Evolutionary conservation across 2,329 filamentous ascomycete species (phyloP).

Genomic region (Aspergillus novofumigatus): DNA sequence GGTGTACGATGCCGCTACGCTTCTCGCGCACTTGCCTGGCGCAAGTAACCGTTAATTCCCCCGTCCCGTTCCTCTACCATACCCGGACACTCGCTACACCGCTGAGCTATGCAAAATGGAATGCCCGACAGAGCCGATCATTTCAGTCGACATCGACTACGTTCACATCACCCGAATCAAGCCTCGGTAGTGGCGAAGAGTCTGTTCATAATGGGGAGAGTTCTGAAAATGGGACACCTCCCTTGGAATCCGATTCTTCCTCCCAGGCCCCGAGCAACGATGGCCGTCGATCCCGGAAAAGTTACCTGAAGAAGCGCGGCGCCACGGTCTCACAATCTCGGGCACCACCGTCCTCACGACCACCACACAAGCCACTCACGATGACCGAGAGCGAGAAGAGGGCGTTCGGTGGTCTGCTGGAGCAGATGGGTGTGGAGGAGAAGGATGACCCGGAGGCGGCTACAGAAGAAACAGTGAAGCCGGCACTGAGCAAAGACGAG

Average conservation of each 20-base stretch:
- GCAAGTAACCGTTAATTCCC: slow-evolving; percentile 27
- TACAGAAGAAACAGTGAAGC: neutral
- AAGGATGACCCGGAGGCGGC: neutral
- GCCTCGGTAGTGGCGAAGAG: neutral
- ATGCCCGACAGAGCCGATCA: slow-evolving; percentile 13
- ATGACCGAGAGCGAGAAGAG: slow-evolving; percentile 20
- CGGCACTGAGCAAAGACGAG: slow-evolving; percentile 14
- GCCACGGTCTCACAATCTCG: slow-evolving; percentile 4
- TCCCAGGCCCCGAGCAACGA: neutral
- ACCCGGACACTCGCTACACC: slow-evolving; percentile 55
- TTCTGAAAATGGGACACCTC: neutral
- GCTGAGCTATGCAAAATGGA: slow-evolving; percentile 5
- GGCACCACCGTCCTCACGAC: neutral
- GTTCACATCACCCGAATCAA: neutral
- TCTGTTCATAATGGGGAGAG: neutral
- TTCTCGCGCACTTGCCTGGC: slow-evolving; percentile 30
- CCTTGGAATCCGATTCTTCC: neutral
- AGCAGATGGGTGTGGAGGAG: slow-evolving; percentile 9
- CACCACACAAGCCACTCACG: slow-evolving; percentile 2
- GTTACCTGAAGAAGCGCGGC: slow-evolving; percentile 11
- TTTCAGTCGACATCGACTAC: slow-evolving; percentile 6
- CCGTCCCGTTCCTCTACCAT: slow-evolving; percentile 68
- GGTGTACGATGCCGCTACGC: slow-evolving; percentile 23
- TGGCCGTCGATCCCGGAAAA: neutral
- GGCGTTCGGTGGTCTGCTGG: slow-evolving; percentile 18